Base-by-base conservation (phyloP, 108 stramenopile species). In the Conticribra guillardii region DNA sequence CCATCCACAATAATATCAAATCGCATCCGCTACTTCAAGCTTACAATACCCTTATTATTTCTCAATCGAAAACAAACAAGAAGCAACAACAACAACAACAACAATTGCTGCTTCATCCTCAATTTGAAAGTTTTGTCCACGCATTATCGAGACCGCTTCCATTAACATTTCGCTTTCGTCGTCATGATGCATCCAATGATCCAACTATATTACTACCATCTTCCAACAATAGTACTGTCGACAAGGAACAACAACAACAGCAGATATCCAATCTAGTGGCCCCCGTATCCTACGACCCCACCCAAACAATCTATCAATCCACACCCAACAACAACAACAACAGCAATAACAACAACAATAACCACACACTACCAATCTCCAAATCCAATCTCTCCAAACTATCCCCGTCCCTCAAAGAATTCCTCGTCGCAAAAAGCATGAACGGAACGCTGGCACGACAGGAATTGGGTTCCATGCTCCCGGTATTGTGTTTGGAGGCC, bases 381-480 rank as follows among this genome's bases (percentile, higher is more conserved):
- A 85, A 87, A 53, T 69, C 66, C 14, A 68, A 74, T 18, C 76
- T 89, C n/a, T 48, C 34, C 1, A 44, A 49, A 8, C 59, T 50
- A 11, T 79, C 70, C 22, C 92, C 92, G 0, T 18, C 67, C 37
- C 57, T 93, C 18, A 87, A 87, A 50, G 61, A 82, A 19, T 67
- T 87, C 30, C 53, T 93, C 11, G 64, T 81, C 33, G 66, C 60
- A 18, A 51, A 56, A 18, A 86, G 86, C 19, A 47, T 59, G 21
- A 61, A 84, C 54, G 93, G 90, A 0, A 77, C 62, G 0, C 18
- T 92, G 1, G 89, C 90, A 2, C 80, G 94, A 2, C 94, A 95
- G 76, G 94, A 95, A 55, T 45, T 92, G 5, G 94, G 88, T 9
- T 82, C 79, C 45, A 92, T 92, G 88, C 71, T 95, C 1, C 90